These are phyloP conservation scores for Paulownia fortunei DNA, from an alignment of 257 asterid genomes.

Conservation along the genomic window DNA sequence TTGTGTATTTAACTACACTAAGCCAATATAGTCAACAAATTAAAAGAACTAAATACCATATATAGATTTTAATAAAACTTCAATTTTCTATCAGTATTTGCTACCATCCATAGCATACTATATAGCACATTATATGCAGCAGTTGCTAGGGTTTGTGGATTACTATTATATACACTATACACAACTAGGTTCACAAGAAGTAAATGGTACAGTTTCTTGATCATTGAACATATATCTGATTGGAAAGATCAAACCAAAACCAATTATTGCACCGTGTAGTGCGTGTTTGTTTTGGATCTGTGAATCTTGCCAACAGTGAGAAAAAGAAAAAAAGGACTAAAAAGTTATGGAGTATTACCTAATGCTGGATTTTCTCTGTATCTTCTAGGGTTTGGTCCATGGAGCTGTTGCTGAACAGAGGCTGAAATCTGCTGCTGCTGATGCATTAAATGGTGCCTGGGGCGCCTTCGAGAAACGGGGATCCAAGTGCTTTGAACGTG, in stretches of 20 bases:
- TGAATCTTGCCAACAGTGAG: constrained; percentile 6
- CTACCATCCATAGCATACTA: not conserved
- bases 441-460: constrained; percentile 45
- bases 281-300: constrained; percentile 4
- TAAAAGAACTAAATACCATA: not conserved
- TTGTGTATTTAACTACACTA: not conserved
- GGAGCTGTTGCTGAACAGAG: constrained; percentile 35
- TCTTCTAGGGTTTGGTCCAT: constrained; percentile 67
- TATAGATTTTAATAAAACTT: not conserved
- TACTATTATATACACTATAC: not conserved
- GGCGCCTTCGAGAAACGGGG: constrained; percentile 62
- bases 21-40: not conserved
- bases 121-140: not conserved
- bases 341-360: constrained; percentile 13
- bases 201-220: not conserved
- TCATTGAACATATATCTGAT: no score
- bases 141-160: constrained; percentile 36
- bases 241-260: not conserved
- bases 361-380: constrained; percentile 46
- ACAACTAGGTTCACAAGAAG: not conserved
- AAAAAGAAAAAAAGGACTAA: not conserved
- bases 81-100: not conserved
- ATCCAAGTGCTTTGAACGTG: constrained; percentile 91
- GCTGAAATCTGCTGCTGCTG: constrained; percentile 44
- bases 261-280: not conserved